Conservation (phyloP, 2,329 filamentous ascomycete species). For the Fusarium sulawesiense region DNA sequence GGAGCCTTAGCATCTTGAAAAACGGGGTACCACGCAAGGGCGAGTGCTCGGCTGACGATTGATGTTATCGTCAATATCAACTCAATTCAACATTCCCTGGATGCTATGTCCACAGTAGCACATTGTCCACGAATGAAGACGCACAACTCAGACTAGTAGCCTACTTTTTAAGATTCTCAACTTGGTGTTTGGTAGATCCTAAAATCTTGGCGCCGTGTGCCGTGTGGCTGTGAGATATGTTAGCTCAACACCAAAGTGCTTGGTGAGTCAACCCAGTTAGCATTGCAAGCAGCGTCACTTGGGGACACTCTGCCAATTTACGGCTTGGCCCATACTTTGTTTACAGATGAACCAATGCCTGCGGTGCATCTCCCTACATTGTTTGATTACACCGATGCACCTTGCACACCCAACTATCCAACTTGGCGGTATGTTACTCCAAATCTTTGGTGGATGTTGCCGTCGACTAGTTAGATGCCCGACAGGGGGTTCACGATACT, state of each 20-base stretch:
- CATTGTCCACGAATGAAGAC: not conserved
- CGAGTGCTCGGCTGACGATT: conserved; percentile 23
- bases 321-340: conserved; percentile 10
- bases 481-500: conserved; percentile 6
- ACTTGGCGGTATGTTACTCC: conserved; percentile 21
- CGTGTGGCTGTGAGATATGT: conserved; percentile 30
- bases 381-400: conserved; percentile 10
- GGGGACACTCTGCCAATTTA: not conserved
- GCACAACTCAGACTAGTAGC: not conserved
- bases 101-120: not conserved
- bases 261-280: conserved; percentile 23
- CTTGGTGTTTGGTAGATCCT: not conserved
- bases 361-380: not conserved
- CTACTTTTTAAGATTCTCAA: not conserved
- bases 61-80: conserved; percentile 9
- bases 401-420: not conserved
- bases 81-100: not conserved
- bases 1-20: not conserved
- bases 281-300: conserved; percentile 1
- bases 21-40: conserved; percentile 1
- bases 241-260: conserved; percentile 23
- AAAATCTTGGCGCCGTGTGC: conserved; percentile 21
- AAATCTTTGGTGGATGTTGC: conserved; percentile 1
- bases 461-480: conserved; percentile 13
- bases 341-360: not conserved